Evolutionary conservation across 2,329 filamentous ascomycete genomes (phyloP), one percentile per base, ranked within the genome.

Genomic region (Trichothecium sympodiale): DNA sequence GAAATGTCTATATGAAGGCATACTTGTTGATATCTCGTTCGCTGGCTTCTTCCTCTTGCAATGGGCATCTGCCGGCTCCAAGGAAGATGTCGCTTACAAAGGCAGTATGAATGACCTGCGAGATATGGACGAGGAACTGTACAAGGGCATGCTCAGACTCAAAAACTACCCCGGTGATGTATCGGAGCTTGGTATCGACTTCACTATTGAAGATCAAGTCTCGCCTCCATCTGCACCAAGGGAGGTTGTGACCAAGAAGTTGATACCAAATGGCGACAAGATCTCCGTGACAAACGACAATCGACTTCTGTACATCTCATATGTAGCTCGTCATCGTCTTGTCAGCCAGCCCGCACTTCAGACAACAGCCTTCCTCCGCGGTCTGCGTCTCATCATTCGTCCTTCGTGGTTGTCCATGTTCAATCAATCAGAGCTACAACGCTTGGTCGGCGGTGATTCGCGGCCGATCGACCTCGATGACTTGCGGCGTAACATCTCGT

Each of bases 351-450:
- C 85, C 1, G 72, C 73, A 34, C 62, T 69, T n/a, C 87, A 95
- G 52, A 95, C 88, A 1, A 71, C 77, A 16, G 86, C 87, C 2
- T 98, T 98, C 55, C 71, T 98, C 7, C 77, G 77, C 38, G 91
- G 91, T 0, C 74, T 98, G 2, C 77, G 83, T 16, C 71, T 80
- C 44, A 94, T 98, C 52, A 91, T 98, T 44, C 81, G 88, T 39
- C 88, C 89, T 0, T 76, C 77, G 4, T 98, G 91, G 91, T 71
- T 98, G 4, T 87, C 82, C 49, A 96, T 98, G 91, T 98, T 98
- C 67, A 98, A 98, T 57, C 89, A 95, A 55, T 77, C 77, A 3
- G 91, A 98, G 56, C 71, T 98, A 4, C 91, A 96, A 60, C 91
- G 85, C 2, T 77, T 98, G 5, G 83, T 98, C 13, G 85, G 87